A percentile compares a stretch with the other conserved stretches of the same genome.
phyloP scores from a whole-genome alignment of 768 basidiomycete genomes.

The Leccinum variicolor region DNA sequence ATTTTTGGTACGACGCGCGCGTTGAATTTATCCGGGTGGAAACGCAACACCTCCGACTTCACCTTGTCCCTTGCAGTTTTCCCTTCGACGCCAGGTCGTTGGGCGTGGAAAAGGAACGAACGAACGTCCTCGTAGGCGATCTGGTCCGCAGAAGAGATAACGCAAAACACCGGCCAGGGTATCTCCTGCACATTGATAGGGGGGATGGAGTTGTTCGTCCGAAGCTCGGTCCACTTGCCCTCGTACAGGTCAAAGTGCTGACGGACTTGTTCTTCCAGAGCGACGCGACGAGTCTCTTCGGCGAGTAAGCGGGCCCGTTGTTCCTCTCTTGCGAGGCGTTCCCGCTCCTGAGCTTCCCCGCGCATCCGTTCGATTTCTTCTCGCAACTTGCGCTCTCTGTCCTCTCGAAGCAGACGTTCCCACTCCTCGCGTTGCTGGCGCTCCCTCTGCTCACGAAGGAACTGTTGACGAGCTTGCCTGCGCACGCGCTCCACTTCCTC shows the following conservation, averaged over 20 bases:
- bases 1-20: constrained; percentile 35
- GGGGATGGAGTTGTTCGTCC: constrained; percentile 16
- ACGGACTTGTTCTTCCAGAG: constrained; percentile 5
- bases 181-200: constrained; percentile 31
- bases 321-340: constrained; percentile 17
- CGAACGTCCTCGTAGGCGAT: constrained; percentile 35
- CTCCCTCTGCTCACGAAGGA: neutral
- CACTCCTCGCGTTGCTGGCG: constrained; percentile 6
- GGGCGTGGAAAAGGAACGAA: constrained; percentile 40
- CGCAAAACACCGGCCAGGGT: constrained; percentile 44
- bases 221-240: constrained; percentile 37
- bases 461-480: neutral
- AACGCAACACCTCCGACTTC: constrained; percentile 46
- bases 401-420: constrained; percentile 9
- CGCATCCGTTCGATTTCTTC: constrained; percentile 15
- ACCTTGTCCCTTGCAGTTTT: constrained; percentile 36
- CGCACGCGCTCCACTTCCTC: constrained; percentile 5
- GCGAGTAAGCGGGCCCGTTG: constrained; percentile 17
- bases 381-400: constrained; percentile 5
- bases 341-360: constrained; percentile 8
- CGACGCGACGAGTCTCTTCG: constrained; percentile 14
- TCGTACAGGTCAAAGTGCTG: constrained; percentile 28
- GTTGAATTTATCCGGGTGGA: constrained; percentile 56
- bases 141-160: constrained; percentile 19
- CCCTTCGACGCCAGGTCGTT: constrained; percentile 24